Evolutionary conservation across 169 alveolate species (phyloP).

Genomic region (Theileria parva): DNA sequence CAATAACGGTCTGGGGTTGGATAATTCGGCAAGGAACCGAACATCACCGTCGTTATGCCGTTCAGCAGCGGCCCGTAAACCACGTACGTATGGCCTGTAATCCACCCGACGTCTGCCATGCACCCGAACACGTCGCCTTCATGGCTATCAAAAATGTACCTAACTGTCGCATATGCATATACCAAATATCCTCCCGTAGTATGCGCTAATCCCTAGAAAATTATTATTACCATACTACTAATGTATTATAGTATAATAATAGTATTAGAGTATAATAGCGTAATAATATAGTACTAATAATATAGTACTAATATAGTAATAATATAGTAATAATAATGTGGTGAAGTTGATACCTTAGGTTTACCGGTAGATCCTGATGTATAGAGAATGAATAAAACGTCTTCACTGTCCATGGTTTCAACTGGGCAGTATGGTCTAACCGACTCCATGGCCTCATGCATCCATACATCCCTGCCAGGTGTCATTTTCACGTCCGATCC

Average conservation of each 20-base stretch:
- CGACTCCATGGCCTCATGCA: slow-evolving; percentile 80
- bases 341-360: slow-evolving; percentile 82
- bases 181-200: slow-evolving; percentile 91
- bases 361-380: slow-evolving; percentile 97
- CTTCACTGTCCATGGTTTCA: slow-evolving; percentile 93
- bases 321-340: neutral
- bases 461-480: slow-evolving; percentile 81
- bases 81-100: slow-evolving; percentile 95
- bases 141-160: slow-evolving; percentile 85
- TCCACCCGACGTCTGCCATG: slow-evolving; percentile 98
- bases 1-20: slow-evolving; percentile 92
- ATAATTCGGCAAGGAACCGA: slow-evolving; percentile 92
- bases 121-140: slow-evolving; percentile 90
- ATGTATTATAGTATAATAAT: too few relatives aligned
- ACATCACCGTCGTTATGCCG: slow-evolving; percentile 91
- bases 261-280: too few relatives aligned
- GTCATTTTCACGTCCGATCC: slow-evolving; percentile 67
- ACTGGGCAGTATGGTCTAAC: slow-evolving; percentile 89
- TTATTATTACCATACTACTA: neutral
- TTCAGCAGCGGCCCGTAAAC: slow-evolving; percentile 93
- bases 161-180: slow-evolving; percentile 86
- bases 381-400: slow-evolving; percentile 89
- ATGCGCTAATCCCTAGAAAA: slow-evolving; percentile 87
- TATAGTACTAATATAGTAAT: neutral
- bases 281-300: too few relatives aligned